phyloP scores from a whole-genome alignment of 805 yeast species.

The Metschnikowia gruessii region DNA sequence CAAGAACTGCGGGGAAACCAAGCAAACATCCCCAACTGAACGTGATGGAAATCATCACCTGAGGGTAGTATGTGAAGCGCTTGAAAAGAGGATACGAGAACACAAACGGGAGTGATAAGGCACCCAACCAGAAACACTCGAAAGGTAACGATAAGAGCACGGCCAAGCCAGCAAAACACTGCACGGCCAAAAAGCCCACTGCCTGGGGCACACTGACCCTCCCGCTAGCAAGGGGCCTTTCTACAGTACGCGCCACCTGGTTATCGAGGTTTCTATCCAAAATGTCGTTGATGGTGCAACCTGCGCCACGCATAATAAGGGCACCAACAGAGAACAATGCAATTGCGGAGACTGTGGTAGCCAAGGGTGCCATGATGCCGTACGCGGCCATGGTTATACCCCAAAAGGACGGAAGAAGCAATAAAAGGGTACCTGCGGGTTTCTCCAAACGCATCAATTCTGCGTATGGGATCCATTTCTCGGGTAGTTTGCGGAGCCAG shows the following conservation, averaged over 20 bases:
- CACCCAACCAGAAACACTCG: slow-evolving; percentile 80
- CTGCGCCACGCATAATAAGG: slow-evolving; percentile 93
- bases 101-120: slow-evolving; percentile 74
- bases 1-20: slow-evolving; percentile 96
- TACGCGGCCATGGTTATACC: slow-evolving; percentile 88
- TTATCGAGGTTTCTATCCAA: slow-evolving; percentile 79
- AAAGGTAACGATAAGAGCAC: slow-evolving; percentile 71
- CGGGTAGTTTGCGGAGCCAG: slow-evolving; percentile 62
- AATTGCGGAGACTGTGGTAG: slow-evolving; percentile 58
- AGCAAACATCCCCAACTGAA: slow-evolving; percentile 93
- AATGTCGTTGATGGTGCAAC: slow-evolving; percentile 92
- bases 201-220: slow-evolving; percentile 74
- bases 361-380: slow-evolving; percentile 63
- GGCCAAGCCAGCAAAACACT: slow-evolving; percentile 68
- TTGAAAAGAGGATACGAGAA: slow-evolving; percentile 90
- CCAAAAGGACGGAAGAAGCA: slow-evolving; percentile 88
- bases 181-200: slow-evolving; percentile 63
- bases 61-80: slow-evolving; percentile 95
- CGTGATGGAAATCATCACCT: slow-evolving; percentile 71
- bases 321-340: slow-evolving; percentile 81
- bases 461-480: slow-evolving; percentile 80
- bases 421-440: slow-evolving; percentile 91
- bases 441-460: slow-evolving; percentile 88
- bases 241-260: slow-evolving; percentile 83
- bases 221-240: slow-evolving; percentile 91